Evolutionary conservation across 1,139 yeast species (phyloP).

Genomic region (Suhomyces maxii): DNA sequence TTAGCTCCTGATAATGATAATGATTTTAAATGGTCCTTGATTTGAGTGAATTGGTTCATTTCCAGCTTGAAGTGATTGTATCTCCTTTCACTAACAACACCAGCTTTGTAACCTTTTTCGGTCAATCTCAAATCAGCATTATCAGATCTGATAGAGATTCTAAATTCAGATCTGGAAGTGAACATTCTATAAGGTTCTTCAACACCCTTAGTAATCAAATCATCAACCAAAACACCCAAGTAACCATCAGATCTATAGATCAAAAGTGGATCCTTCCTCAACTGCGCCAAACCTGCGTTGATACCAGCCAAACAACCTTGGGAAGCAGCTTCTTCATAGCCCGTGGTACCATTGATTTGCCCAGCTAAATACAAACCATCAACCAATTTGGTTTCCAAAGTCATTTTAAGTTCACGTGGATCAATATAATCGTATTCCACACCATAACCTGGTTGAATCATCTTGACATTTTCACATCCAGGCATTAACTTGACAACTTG

Average conservation of each 20-base stretch:
- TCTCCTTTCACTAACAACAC: slow-evolving; percentile 66
- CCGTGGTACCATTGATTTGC: slow-evolving; percentile 98
- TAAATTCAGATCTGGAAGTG: slow-evolving; percentile 91
- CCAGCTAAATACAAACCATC: slow-evolving; percentile 88
- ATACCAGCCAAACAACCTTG: slow-evolving; percentile 96
- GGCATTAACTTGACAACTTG: slow-evolving; percentile 74
- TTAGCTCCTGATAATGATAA: slow-evolving; percentile 52
- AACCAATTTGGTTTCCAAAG: slow-evolving; percentile 80
- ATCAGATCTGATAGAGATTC: slow-evolving; percentile 87
- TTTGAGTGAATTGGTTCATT: slow-evolving; percentile 42
- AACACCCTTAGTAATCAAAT: slow-evolving; percentile 91
- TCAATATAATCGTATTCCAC: slow-evolving; percentile 97
- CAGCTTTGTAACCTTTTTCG: slow-evolving; percentile 60
- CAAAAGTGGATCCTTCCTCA: slow-evolving; percentile 47
- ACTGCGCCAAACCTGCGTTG: slow-evolving; percentile 69
- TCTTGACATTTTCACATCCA: slow-evolving; percentile 83
- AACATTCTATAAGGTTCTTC: slow-evolving; percentile 98
- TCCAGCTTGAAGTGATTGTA: slow-evolving; percentile 53
- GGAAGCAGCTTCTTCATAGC: slow-evolving; percentile 98
- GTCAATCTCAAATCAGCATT: slow-evolving; percentile 90
- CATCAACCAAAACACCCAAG: slow-evolving; percentile 91
- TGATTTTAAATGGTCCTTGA: slow-evolving; percentile 46
- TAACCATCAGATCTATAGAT: slow-evolving; percentile 82
- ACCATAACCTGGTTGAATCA: slow-evolving; percentile 96
- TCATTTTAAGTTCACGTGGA: slow-evolving; percentile 78